Evolutionary conservation across 108 stramenopile species (phyloP), one percentile per base, ranked within the genome.

Genomic region (Nitzschia inconspicua): DNA sequence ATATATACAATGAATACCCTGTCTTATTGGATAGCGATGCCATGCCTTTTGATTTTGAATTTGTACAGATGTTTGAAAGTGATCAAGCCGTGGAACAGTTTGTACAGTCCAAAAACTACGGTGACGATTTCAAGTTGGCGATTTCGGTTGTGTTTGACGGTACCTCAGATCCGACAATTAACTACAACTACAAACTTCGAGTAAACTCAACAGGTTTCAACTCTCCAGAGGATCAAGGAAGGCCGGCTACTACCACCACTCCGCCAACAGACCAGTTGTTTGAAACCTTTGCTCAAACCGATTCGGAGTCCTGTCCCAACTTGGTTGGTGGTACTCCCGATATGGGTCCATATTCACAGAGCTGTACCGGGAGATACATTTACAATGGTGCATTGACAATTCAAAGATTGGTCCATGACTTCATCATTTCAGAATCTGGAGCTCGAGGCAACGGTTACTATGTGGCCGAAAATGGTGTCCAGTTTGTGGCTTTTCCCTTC

Each of bases 131-230:
- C 11, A 87, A 83, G 52, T 63, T 91, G 37, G 78, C 72, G 20
- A 56, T 91, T 60, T 85, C 71, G 0, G 57, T 91, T 19, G 70
- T 87, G 14, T 85, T 82, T 48, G 76, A 77, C 43, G 76, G 76
- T 44, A 55, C 66, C 8, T 39, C 53, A 34, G 65, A 47, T 26
- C 37, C 46, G 14, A 41, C 51, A 4, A 77, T 71, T 32, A 68
- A 72, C 10, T 86, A 82, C 58, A 46, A 56, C 11, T 91, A 91
- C 47, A 55, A 69, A 7, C 60, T 91, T 26, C 83, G 89, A 20
- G 66, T 63, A 16, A 91, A 91, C 60, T 79, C 82, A 10, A 91
- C 90, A 22, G 82, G 82, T 29, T 88, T 70, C 66, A 88, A 86
- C 62, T 44, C 54, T 20, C 83, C 79, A 27, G 73, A 78, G 40